Evolutionary conservation across 768 basidiomycete species (phyloP).

Genomic region (Wakefieldia striispora): DNA sequence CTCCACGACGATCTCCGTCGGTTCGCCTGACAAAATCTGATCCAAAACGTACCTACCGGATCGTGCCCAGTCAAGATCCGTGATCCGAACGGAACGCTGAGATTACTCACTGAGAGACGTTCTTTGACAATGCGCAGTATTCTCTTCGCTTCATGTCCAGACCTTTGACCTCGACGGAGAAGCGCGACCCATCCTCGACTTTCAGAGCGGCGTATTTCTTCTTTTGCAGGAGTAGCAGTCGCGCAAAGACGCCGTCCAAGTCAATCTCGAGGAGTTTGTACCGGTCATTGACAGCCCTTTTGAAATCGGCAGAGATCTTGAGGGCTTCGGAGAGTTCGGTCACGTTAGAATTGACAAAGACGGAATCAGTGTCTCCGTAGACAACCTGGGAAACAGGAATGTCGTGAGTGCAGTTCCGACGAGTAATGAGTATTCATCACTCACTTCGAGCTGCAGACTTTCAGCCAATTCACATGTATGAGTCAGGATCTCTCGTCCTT

Average conservation of each 20-base stretch:
- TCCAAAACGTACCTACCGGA: slow-evolving; percentile 78
- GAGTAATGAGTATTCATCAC: slow-evolving; percentile 22
- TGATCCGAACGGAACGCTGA: neutral
- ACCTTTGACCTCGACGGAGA: slow-evolving; percentile 90
- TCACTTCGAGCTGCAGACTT: slow-evolving; percentile 81
- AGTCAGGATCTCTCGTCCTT: slow-evolving; percentile 95
- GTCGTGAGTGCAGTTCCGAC: neutral
- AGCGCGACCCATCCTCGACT: slow-evolving; percentile 77
- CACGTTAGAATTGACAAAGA: slow-evolving; percentile 96
- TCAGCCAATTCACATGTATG: slow-evolving; percentile 93
- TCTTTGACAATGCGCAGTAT: slow-evolving; percentile 89
- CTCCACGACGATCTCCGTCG: slow-evolving; percentile 85
- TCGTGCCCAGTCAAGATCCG: slow-evolving; percentile 1
- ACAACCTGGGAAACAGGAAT: slow-evolving; percentile 64
- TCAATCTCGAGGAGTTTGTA: slow-evolving; percentile 97
- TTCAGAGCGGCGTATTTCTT: slow-evolving; percentile 99
- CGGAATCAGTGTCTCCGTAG: slow-evolving; percentile 98
- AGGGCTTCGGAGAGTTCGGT: slow-evolving; percentile 85
- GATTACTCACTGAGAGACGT: slow-evolving; percentile 77
- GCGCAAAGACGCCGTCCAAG: slow-evolving; percentile 89
- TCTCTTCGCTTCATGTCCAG: slow-evolving; percentile 99
- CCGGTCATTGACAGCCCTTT: slow-evolving; percentile 93
- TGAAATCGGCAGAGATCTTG: slow-evolving; percentile 89
- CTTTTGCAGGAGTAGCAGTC: slow-evolving; percentile 91
- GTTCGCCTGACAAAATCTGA: slow-evolving; percentile 87